Conservation (phyloP, 2,329 filamentous ascomycete genomes). For the Westerdykella ornata region DNA sequence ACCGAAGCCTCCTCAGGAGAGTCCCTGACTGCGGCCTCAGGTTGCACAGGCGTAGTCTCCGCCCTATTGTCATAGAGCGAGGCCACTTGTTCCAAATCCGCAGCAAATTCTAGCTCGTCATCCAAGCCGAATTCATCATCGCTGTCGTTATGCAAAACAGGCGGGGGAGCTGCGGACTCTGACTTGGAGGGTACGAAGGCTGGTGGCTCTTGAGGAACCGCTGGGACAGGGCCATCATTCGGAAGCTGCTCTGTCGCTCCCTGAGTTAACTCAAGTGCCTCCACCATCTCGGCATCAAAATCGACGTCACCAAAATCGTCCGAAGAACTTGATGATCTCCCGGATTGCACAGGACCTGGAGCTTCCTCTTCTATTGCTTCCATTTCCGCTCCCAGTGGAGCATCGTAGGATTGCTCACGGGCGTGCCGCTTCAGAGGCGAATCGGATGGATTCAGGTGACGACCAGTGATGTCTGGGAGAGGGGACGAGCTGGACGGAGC, state of each 20-base stretch:
- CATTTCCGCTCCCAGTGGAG: not conserved
- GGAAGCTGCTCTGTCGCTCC: conserved; percentile 2
- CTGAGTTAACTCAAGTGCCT: conserved; percentile 22
- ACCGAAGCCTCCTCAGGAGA: not conserved
- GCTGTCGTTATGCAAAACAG: conserved; percentile 11
- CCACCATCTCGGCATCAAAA: conserved; percentile 33
- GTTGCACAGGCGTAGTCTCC: conserved; percentile 10
- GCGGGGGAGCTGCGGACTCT: not conserved
- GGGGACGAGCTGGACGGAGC: conserved; percentile 43
- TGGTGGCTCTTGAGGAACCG: conserved; percentile 8
- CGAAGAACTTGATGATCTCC: conserved; percentile 19
- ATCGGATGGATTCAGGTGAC: conserved; percentile 12
- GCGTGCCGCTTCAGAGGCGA: conserved; percentile 26
- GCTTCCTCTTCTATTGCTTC: conserved; percentile 4
- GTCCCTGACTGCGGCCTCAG: not conserved
- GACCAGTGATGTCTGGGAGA: conserved; percentile 33
- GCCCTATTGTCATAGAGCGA: conserved; percentile 48
- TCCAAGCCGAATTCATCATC: conserved; percentile 44
- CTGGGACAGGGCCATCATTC: conserved; percentile 1
- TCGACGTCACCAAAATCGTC: conserved; percentile 34
- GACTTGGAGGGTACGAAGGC: not conserved
- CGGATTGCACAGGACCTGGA: not conserved
- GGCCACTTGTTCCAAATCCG: conserved; percentile 53
- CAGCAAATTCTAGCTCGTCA: conserved; percentile 48
- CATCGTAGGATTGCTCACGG: conserved; percentile 8